Conservation (phyloP, 2,329 filamentous ascomycete species). For the Cucurbitaria berberidis region DNA sequence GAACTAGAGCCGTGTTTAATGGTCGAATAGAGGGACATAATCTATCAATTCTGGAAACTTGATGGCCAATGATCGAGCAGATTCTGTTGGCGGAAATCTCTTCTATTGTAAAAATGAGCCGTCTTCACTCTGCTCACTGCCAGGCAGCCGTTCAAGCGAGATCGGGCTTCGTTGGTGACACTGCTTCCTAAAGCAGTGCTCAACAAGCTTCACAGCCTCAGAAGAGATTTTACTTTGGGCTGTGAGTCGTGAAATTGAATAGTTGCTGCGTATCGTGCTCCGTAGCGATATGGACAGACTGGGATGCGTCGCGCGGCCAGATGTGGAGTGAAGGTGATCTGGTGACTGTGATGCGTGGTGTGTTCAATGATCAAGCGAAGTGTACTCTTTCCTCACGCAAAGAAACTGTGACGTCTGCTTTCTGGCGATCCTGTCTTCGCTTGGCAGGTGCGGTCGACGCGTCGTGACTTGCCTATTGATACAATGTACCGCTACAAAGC, state of each 20-base stretch:
- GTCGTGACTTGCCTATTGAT: background rate
- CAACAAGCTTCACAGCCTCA: background rate
- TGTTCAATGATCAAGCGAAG: background rate
- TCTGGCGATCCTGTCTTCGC: background rate
- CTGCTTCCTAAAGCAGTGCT: background rate
- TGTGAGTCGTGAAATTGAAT: background rate
- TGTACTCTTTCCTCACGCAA: background rate
- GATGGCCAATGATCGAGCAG: no score
- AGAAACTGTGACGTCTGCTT: background rate
- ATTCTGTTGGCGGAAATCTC: no score
- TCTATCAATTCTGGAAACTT: no score
- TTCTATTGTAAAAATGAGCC: no score
- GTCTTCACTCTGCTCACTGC: no score
- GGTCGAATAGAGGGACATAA: no score
- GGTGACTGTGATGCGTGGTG: no score
- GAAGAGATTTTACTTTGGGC: no score
- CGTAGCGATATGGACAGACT: background rate
- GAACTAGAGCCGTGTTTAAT: no score
- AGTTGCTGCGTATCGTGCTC: background rate
- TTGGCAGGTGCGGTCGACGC: background rate
- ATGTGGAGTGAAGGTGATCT: no score
- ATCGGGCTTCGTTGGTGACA: background rate
- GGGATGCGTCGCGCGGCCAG: no score
- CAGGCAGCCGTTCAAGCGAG: background rate
- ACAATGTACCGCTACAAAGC: background rate